Percentiles rank a stretch among this genome's conserved stretches.
Evolutionary conservation across 1,139 yeast species (phyloP).

Genomic region (Candida smagusa): DNA sequence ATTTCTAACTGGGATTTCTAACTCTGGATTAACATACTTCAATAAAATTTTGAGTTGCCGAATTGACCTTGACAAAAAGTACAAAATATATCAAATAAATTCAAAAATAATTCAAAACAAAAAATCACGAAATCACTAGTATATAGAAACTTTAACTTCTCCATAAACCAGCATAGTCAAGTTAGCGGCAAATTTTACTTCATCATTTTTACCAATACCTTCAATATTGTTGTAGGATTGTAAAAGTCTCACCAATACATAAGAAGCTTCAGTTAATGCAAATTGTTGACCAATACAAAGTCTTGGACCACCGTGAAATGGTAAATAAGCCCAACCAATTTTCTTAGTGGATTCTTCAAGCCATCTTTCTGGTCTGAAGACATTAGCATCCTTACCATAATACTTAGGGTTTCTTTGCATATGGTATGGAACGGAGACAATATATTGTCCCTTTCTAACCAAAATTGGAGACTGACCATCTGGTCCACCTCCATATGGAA

Average conservation of each 20-base stretch:
- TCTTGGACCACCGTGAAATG: slow-evolving; percentile 61
- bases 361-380: slow-evolving; percentile 23
- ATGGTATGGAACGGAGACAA: too few species aligned
- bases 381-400: slow-evolving; percentile 20
- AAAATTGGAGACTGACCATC: slow-evolving; percentile 41
- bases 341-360: slow-evolving; percentile 14
- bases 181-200: too few species aligned
- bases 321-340: slow-evolving; percentile 50
- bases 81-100: too few species aligned
- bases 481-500: slow-evolving; percentile 52
- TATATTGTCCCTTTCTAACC: slow-evolving; percentile 43
- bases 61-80: too few species aligned
- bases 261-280: slow-evolving; percentile 55
- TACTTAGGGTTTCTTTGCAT: slow-evolving; percentile 3
- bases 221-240: slow-evolving; percentile 8
- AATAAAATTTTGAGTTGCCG: too few species aligned
- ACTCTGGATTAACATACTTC: too few species aligned
- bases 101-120: too few species aligned
- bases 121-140: slow-evolving; percentile 9
- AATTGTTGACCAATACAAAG: slow-evolving; percentile 60
- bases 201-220: too few species aligned
- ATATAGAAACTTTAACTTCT: slow-evolving; percentile 3
- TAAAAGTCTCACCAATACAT: slow-evolving; percentile 38
- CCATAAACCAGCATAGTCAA: slow-evolving; percentile 19
- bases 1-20: too few species aligned